A percentile compares a stretch with the other conserved stretches of the same genome.
These are phyloP conservation scores for Spirogloea muscicola DNA, from an alignment of 139 green algal genomes.

Conservation along the genomic window DNA sequence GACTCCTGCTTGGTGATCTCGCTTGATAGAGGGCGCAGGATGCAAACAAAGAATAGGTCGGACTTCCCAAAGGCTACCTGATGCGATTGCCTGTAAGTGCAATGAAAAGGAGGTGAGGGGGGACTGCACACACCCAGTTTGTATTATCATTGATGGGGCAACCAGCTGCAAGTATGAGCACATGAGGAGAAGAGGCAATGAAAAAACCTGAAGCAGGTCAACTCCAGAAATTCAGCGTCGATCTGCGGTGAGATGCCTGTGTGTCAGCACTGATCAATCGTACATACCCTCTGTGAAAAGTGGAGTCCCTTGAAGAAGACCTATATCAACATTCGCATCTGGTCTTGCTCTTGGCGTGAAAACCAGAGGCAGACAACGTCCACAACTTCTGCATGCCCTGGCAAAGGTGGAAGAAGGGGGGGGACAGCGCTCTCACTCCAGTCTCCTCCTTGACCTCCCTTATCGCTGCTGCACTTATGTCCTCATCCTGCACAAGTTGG, in stretches of 20 bases:
- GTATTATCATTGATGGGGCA: not conserved
- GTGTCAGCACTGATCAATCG: not conserved
- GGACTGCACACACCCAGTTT: not conserved
- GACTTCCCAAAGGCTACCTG: constrained; percentile 43
- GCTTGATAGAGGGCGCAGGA: constrained; percentile 7
- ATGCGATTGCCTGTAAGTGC: constrained; percentile 46
- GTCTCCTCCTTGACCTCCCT: constrained; percentile 56
- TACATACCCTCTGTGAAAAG: not conserved
- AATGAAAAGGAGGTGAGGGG: not conserved
- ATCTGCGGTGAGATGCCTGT: not conserved
- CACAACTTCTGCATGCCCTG: not conserved
- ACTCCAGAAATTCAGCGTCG: constrained; percentile 33
- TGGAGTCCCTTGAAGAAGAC: not conserved
- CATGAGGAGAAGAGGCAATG: not conserved
- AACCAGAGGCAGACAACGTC: too few species aligned
- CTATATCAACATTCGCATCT: too few species aligned
- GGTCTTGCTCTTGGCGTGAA: too few species aligned
- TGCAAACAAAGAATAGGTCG: constrained; percentile 54
- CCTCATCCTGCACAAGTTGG: constrained; percentile 43
- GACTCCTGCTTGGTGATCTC: constrained; percentile 39
- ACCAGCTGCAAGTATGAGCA: not conserved
- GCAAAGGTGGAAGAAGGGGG: not conserved
- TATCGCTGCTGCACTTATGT: constrained; percentile 44
- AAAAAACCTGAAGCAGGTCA: constrained; percentile 23
- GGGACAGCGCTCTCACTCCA: constrained; percentile 20